phyloP scores from a whole-genome alignment of 2,329 filamentous ascomycete species.

The Talaromyces rugulosus region DNA sequence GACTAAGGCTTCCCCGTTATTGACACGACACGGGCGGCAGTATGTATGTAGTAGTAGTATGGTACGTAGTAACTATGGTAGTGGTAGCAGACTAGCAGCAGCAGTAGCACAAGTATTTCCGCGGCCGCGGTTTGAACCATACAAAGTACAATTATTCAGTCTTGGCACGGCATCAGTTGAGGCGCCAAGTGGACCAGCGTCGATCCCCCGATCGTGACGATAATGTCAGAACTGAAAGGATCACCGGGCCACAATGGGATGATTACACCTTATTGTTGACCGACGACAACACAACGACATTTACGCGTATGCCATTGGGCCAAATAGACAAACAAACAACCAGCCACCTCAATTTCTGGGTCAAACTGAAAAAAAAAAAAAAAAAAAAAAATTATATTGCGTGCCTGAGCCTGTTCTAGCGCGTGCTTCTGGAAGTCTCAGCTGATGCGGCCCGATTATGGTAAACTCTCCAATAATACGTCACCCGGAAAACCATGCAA shows the following conservation, averaged over 20 bases:
- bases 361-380: no score
- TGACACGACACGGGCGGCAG: no score
- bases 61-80: no score
- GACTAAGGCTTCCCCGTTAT: not conserved
- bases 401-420: not conserved
- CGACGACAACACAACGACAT: no score
- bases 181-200: not conserved
- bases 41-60: no score
- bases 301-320: not conserved
- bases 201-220: not conserved
- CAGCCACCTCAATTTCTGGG: not conserved
- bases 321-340: not conserved
- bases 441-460: not conserved
- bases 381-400: not conserved
- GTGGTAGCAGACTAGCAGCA: no score
- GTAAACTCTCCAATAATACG: no score
- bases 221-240: no score
- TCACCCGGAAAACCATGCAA: no score
- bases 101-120: no score
- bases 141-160: not conserved
- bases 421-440: not conserved
- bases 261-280: no score
- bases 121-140: not conserved
- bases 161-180: not conserved
- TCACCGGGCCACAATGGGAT: no score